Conservation (phyloP, 23 red algal genomes). For the Gracilaria vermiculophylla region DNA sequence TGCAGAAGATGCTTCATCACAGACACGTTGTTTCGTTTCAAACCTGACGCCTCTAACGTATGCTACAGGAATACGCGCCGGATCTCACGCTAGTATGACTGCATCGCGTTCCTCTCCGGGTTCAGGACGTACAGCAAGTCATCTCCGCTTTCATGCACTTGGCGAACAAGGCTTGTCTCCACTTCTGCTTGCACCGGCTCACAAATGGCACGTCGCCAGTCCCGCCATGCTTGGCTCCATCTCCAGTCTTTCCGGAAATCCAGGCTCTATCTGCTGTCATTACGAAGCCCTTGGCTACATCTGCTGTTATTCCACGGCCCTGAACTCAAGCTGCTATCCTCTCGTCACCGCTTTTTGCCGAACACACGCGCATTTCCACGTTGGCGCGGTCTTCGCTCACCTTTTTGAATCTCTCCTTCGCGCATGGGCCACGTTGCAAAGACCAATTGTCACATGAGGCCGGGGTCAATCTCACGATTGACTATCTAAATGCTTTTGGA, state of each 20-base stretch:
- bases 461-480: conserved; percentile 89
- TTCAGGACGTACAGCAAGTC: conserved; percentile 88
- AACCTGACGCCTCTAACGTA: not conserved
- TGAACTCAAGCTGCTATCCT: too few relatives aligned
- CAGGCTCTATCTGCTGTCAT: too few relatives aligned
- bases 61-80: conserved; percentile 54
- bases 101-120: conserved; percentile 75
- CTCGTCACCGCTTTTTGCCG: not conserved
- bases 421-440: not conserved
- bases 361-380: not conserved
- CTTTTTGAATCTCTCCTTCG: not conserved
- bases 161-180: not conserved
- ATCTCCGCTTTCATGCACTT: conserved; percentile 45
- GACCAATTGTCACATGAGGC: conserved; percentile 72
- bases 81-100: conserved; percentile 41
- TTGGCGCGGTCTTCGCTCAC: too few relatives aligned
- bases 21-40: conserved; percentile 30
- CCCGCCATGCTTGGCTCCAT: not conserved
- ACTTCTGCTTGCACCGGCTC: not conserved
- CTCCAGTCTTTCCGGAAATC: too few relatives aligned
- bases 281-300: too few relatives aligned
- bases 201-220: not conserved
- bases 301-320: too few relatives aligned
- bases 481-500: conserved; percentile 88
- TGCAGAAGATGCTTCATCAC: conserved; percentile 16